Base-by-base conservation (phyloP, 2,329 filamentous ascomycete species). In the Aspergillus flavus region DNA sequence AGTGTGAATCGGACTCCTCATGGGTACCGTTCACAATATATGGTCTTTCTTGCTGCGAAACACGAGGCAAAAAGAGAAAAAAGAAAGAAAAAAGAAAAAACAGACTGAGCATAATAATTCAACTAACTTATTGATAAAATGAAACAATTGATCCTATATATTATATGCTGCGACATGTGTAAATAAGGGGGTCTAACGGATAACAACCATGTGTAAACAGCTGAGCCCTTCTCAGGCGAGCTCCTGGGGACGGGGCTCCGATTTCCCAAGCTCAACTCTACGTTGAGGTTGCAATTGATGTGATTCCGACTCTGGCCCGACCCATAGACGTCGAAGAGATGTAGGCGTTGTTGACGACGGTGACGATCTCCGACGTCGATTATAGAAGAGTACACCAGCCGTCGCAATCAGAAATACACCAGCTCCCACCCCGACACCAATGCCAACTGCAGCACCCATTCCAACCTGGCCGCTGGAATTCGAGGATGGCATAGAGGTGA, bases 341-440 rank as follows among this genome's bases (percentile, higher is more conserved):
- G 43, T 10, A 43, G 16, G 39, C 19, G 19, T 43, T 1, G 34
- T n/a, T 2, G 10, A n/a, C 23, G 11, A 4, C 2, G 11, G 43
- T 23, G 43, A 10, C 1, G 43, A 5, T 4, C 9, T 48, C 23
- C 23, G 45, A 9, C 23, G 45, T 12, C 45, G 23, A 16, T 16
- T 19, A 46, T 46, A 46, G 9, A 28, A 12, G 12, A 48, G 28
- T 48, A 7, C 21, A 23, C 12, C 45, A 6, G 45, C 12, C 12
- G 28, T 48, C 7, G 53, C 52, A n/a, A 48, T 34, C 5, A 59
- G 12, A 26, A 55, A 34, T 2, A 59, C 48, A 23, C 58, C 62
- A 26, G 34, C 23, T n/a, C 62, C 62, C 1, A 61, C 62, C 6
- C 62, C 62, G 12, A 64, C 58, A 1, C 58, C 62, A 50, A 60